Percentiles rank a stretch among this genome's conserved stretches.
These are phyloP conservation scores for Auricularia auricula-judae DNA, from an alignment of 768 basidiomycete species.

Conservation along the genomic window DNA sequence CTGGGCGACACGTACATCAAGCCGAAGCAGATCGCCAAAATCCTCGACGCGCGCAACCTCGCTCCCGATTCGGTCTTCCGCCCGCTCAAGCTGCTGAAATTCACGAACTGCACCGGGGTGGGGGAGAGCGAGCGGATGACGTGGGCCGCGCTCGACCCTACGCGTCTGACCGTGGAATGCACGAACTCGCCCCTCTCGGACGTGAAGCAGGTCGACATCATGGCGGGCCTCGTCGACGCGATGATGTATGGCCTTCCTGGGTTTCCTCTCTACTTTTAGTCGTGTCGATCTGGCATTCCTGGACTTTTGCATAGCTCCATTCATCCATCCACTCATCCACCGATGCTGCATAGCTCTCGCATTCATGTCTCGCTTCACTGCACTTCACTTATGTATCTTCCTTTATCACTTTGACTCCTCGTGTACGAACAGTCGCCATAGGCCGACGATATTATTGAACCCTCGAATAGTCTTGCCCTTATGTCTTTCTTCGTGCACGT, in stretches of 20 bases:
- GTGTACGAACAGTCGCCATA: no score
- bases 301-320: not conserved
- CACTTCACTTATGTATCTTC: no score
- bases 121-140: not conserved
- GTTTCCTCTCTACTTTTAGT: not conserved
- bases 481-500: no score
- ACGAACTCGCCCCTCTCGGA: not conserved
- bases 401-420: no score
- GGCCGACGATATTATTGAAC: no score
- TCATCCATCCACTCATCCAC: no score
- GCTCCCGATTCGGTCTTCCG: not conserved
- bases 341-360: no score
- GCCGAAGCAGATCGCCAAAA: not conserved
- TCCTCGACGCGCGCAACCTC: not conserved
- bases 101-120: not conserved
- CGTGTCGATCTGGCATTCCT: not conserved
- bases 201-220: not conserved
- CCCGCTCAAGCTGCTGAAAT: not conserved
- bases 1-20: not conserved
- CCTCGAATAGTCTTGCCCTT: no score
- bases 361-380: no score
- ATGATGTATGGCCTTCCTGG: not conserved
- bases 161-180: not conserved
- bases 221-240: not conserved
- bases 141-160: not conserved